Evolutionary conservation across 495 filamentous ascomycete species (phyloP), one percentile per base, ranked within the genome.

Genomic region (Aspergillus steynii): DNA sequence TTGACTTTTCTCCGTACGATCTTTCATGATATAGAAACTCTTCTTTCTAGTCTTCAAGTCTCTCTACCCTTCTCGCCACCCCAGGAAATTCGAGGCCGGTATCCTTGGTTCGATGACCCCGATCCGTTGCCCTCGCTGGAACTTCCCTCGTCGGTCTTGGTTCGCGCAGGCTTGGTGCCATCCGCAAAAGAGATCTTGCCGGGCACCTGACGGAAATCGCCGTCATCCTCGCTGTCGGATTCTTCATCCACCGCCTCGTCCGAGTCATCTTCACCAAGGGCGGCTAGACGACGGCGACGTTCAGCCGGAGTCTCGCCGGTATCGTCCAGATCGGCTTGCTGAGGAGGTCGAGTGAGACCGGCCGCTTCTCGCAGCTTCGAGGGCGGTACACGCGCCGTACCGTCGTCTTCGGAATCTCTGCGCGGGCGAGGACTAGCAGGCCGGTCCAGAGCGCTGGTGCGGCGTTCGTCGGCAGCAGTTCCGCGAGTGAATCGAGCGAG

Each of bases 221-320:
- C 66, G 15, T 66, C 61, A 2, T 75, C 73, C 34, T 79, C 77
- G 42, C 66, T 70, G 9, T 72, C 72, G 5, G 68, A 70, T 55
- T 71, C 68, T 37, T 8, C 12, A 5, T 59, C 61, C 4, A 62
- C 53, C 8, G 59, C 64, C 12, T 66, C 72, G 20, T 67, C 76
- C 8, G 85, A 82, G 58, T 86, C 86, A 46, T 91, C 88, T 6
- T 82, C 75, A 51, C 92, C 92, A n/a, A 97, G 76, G 4, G 93
- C 94, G 1, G 91, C 94, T 57, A 96, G 85, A 72, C 94, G 86
- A 61, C 93, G 83, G 45, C 89, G 83, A 49, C 89, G 82, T 74
- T 97, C 93, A 0, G 92, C 93, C 0, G 90, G 85, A 4, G 92
- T 96, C 73, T 96, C 93, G 47, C 80, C 83, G 3, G 74, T 76